Conservation (phyloP, 2,329 filamentous ascomycete species). For the Botryotinia calthae region DNA sequence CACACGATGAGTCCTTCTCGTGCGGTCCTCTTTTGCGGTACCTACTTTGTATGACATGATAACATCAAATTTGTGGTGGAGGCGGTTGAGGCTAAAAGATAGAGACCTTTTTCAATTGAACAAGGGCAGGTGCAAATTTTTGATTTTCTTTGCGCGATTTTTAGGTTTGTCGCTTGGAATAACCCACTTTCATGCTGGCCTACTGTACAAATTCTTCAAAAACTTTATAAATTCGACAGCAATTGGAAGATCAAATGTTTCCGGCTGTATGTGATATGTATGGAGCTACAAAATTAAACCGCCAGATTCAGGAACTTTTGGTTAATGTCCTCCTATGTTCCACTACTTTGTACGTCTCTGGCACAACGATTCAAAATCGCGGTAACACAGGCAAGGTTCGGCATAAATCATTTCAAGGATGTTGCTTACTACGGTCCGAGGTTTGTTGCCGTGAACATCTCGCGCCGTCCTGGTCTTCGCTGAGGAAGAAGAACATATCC, state of each 20-base stretch:
- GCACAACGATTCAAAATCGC: neutral
- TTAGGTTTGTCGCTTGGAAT: neutral
- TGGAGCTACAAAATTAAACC: neutral
- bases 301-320: conserved; percentile 7
- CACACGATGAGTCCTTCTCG: conserved; percentile 17
- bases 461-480: neutral
- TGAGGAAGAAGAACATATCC: neutral
- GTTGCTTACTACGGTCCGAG: conserved; percentile 11
- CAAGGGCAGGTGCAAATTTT: conserved; percentile 14
- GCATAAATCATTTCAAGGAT: neutral
- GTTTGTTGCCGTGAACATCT: neutral
- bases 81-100: conserved; percentile 1
- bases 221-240: neutral
- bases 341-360: conserved; percentile 8
- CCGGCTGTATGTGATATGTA: neutral
- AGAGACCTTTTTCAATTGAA: conserved; percentile 8
- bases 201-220: neutral
- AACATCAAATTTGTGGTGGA: conserved; percentile 3
- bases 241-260: neutral
- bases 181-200: conserved; percentile 12
- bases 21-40: neutral
- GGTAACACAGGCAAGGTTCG: conserved; percentile 10
- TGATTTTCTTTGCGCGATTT: conserved; percentile 2
- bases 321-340: conserved; percentile 13
- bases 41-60: conserved; percentile 14